Base-by-base conservation (phyloP, 208 protist genomes). In the Trypanosoma congolense region DNA sequence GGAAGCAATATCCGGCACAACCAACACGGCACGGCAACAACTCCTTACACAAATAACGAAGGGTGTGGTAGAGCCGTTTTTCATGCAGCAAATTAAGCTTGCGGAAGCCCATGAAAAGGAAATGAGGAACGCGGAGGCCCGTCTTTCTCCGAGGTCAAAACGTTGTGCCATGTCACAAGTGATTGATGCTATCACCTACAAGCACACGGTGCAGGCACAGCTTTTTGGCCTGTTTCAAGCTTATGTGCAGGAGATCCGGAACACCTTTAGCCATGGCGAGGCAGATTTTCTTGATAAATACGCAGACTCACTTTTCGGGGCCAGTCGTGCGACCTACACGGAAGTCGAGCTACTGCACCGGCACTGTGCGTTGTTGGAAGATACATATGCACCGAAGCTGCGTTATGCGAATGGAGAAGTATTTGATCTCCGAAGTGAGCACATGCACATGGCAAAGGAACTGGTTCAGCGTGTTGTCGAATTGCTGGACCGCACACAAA, bases 381-480 rank as follows among this genome's bases (percentile, higher is more conserved):
- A 93, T 44, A 72, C 71, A 22, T 91, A 93, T 69, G 88, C 83
- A 3, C 80, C 77, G 21, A 66, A 59, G n/a, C 73, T 93, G 43
- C 80, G 88, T 55, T 65, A 73, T 21, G 55, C 87, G 28, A 77
- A 77, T 1, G 83, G 76, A 16, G 75, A 87, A 64, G 61, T 76
- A 24, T 88, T 88, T 59, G 83, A 93, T 40, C 60, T 91, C 4
- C 73, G 77, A 25, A 83, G 89, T 62, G 87, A 73, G n/a, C 82
- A 93, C 64, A 90, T 91, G 77, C 43, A 63, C 10, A 93, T 90
- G 56, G 75, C 85, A 30, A 80, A 83, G 47, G 80, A 86, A 28
- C 57, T 87, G 44, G 58, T 90, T 53, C 63, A 90, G 24, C 47
- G 71, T 25, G 29, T 91, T 24, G 73, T 53, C 14, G 83, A 93